Evolutionary conservation across 176 grass and related monocot species (phyloP), one percentile per base, ranked within the genome.

Genomic region (Zea mays): DNA sequence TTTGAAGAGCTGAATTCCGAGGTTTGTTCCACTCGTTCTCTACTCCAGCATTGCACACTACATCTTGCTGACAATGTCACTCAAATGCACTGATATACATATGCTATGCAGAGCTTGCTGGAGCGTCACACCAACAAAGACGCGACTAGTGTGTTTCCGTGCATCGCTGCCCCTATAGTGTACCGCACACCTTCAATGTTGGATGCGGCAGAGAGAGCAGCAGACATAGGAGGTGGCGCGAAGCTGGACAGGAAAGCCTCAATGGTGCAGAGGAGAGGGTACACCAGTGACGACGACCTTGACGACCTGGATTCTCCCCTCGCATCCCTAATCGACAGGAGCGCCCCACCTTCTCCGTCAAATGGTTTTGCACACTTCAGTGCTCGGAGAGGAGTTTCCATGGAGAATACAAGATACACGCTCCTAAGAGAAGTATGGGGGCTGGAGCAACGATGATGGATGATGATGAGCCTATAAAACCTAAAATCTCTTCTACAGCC

Each of bases 1-100:
- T 73, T 99, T 33, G 91, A 99, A 77, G 96, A 95, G 69, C 64
- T 99, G 42, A 92, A 99, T 79, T 92, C 96, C 58, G 88, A 99
- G 96, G 96, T 99, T 34, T 34, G 37, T 78, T 62, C 84, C n/a
- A n/a, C n/a, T n/a, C n/a, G n/a, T n/a, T n/a, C n/a, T n/a, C n/a
- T n/a, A n/a, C n/a, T n/a, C n/a, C n/a, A n/a, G n/a, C n/a, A n/a
- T n/a, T n/a, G n/a, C n/a, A n/a, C n/a, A n/a, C n/a, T n/a, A n/a
- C n/a, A 65, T 70, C 34, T 44, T 41, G 65, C 56, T 77, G 39
- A 40, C 19, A 49, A 56, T 58, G 19, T 58, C 46, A 7, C 54
- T 47, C 8, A 3, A 72, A 59, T 41, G 20, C 70, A 78, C 43
- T 71, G 2, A 48, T 6, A 48, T n/a, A n/a, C 5, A 80, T 33